Base-by-base conservation (phyloP, 2,329 filamentous ascomycete genomes). In the Botrytis medusae region DNA sequence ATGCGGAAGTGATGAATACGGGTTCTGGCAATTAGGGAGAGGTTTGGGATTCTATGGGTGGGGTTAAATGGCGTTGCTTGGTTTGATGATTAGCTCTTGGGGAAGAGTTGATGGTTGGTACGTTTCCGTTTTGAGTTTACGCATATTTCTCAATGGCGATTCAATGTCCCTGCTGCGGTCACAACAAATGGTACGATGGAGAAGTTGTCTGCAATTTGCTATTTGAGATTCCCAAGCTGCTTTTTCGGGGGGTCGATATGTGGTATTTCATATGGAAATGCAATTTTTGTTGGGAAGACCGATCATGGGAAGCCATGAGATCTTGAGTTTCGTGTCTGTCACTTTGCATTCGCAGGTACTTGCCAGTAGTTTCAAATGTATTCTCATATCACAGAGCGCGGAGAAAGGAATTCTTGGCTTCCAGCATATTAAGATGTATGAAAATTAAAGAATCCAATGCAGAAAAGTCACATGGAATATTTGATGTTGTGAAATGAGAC, bases 101-200 rank as follows among this genome's bases (percentile, higher is more conserved):
- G 10, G 48, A 48, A 25, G 25, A 2, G 10, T n/a, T 51, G 48
- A 25, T n/a, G 48, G 25, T 37, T 1, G 37, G 37, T 37, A 37
- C 6, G 37, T 51, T 1, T 14, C n/a, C 1, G 25, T n/a, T 25
- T 5, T n/a, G 7, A 2, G 48, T n/a, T n/a, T n/a, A 14, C 1
- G 25, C 5, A 12, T 54, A 25, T n/a, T 51, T 0, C 1, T 7
- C 12, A 16, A n/a, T 54, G 10, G 22, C 12, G 5, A 2, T 2
- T 5, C 5, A 3, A n/a, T 7, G 5, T 2, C 2, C 25, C 2
- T 54, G 1, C 25, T 7, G 12, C 2, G 12, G 0, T 6, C 0
- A 2, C n/a, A n/a, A 1, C 5, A 16, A n/a, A n/a, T 54, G 25
- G 48, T 2, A n/a, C 6, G 12, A 4, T 22, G 14, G 48, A n/a